Base-by-base conservation (phyloP, 2,329 filamentous ascomycete species). In the Fusarium succisae region DNA sequence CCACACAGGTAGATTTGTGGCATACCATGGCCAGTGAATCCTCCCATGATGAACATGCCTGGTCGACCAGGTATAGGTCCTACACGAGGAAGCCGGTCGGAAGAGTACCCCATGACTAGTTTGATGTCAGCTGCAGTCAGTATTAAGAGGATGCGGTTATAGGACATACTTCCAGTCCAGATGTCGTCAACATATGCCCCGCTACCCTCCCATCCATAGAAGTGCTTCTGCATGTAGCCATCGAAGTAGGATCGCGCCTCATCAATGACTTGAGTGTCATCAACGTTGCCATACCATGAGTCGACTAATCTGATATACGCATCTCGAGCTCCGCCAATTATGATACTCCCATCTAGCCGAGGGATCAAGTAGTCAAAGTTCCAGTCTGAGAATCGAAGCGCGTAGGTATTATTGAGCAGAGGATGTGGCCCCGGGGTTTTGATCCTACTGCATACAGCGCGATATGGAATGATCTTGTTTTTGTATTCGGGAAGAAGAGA, bases 141-240 rank as follows among this genome's bases (percentile, higher is more conserved):
- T 0, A 24, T 8, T 0, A 11, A 24, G 6, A 6, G 1, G 3
- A 26, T 0, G 6, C 1, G 12, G 12, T 11, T 1, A 14, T 15
- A 15, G 3, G 6, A 0, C 30, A 12, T 38, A 38, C 50, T 54
- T 22, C 50, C 50, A 6, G 50, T 54, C 50, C 50, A 54, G 0
- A 28, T 28, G 3, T 54, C 32, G 3, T 54, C 32, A 0, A 38
- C 32, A 37, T 22, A 54, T 13, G 50, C 50, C 5, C 32, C 18
- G 7, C 24, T 54, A 7, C 28, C 32, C 14, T 28, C 32, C 50
- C 18, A 54, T 28, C 50, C 50, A 17, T 38, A 13, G 5, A 54
- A 54, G 6, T 54, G 32, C 2, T 14, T 38, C 13, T 54, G 50
- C 50, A 54, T 54, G 20, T 54, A 54, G 8, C n/a, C 50, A 17